These are phyloP conservation scores for Tremellales sp. DNA, from an alignment of 1,284 basidiomycete genomes.

Conservation along the genomic window DNA sequence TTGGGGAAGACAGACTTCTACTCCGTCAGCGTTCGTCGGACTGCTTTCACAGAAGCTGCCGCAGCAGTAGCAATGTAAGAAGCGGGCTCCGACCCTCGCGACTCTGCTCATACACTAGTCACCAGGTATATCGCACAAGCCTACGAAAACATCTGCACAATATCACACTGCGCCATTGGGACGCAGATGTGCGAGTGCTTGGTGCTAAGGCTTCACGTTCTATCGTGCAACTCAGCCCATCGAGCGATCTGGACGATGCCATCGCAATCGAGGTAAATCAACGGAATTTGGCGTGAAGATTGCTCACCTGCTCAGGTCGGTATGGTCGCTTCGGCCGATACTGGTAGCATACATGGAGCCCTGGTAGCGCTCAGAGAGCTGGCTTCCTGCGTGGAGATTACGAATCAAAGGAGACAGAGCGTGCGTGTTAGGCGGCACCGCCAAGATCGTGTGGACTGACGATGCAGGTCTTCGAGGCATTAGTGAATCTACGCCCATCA, in stretches of 20 bases:
- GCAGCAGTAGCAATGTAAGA: constrained; percentile 78
- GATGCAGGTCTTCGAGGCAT: constrained; percentile 30
- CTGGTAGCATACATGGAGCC: constrained; percentile 74
- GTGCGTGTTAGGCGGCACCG: background rate
- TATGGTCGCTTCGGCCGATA: constrained; percentile 63
- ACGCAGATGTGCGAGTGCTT: constrained; percentile 69
- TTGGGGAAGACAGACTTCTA: constrained; percentile 91
- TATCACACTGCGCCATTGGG: constrained; percentile 85
- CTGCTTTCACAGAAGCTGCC: constrained; percentile 77
- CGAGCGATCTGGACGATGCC: constrained; percentile 22
- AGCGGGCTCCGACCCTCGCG: constrained; percentile 3
- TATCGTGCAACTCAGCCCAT: constrained; percentile 58
- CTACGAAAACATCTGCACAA: constrained; percentile 72
- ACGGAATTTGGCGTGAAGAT: too few relatives aligned
- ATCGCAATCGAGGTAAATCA: constrained; percentile 32
- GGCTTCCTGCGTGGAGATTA: constrained; percentile 38
- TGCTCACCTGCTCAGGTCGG: constrained; percentile 57
- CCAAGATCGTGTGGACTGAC: background rate
- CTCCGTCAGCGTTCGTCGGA: constrained; percentile 77
- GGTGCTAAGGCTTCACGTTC: constrained; percentile 71
- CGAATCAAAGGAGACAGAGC: background rate
- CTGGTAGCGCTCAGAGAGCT: constrained; percentile 70
- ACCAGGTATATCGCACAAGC: constrained; percentile 62
- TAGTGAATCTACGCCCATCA: constrained; percentile 55
- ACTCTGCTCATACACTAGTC: constrained; percentile 54